Evolutionary conservation across 2,329 filamentous ascomycete genomes (phyloP).

Genomic region (Aurifilum marmelostoma): DNA sequence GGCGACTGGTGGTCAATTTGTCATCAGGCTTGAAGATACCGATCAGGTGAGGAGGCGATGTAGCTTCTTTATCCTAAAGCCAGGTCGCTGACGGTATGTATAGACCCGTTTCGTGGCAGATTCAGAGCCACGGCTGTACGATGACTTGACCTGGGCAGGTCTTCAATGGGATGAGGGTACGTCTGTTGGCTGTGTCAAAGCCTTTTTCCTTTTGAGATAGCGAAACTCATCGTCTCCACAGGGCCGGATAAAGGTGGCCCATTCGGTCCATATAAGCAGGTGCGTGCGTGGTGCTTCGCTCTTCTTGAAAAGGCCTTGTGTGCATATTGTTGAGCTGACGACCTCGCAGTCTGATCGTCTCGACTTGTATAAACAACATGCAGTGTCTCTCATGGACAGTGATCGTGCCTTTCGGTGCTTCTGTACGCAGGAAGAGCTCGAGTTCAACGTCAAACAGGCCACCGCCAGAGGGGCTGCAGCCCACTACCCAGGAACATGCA

Average conservation of each 20-base stretch:
- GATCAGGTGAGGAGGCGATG: slow-evolving; percentile 59
- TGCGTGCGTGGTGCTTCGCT: slow-evolving; percentile 41
- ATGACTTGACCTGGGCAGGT: slow-evolving; percentile 86
- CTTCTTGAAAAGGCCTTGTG: slow-evolving; percentile 18
- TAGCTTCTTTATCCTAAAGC: not conserved
- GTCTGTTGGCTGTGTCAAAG: not conserved
- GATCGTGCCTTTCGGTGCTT: slow-evolving; percentile 92
- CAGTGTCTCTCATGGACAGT: slow-evolving; percentile 66
- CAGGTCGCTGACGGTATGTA: slow-evolving; percentile 37
- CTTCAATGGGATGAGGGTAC: slow-evolving; percentile 82
- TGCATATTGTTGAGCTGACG: slow-evolving; percentile 11
- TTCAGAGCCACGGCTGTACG: slow-evolving; percentile 75
- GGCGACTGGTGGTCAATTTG: slow-evolving; percentile 84
- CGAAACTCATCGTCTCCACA: not conserved
- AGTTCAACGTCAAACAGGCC: slow-evolving; percentile 52
- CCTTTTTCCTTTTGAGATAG: not conserved
- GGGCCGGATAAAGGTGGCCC: slow-evolving; percentile 81
- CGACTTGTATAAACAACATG: slow-evolving; percentile 71
- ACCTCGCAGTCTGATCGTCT: slow-evolving; percentile 74
- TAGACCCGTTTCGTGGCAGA: slow-evolving; percentile 74
- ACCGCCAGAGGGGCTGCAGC: slow-evolving; percentile 41
- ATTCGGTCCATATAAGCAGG: slow-evolving; percentile 78
- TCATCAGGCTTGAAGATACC: slow-evolving; percentile 92
- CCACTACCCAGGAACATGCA: slow-evolving; percentile 68
- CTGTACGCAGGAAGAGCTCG: slow-evolving; percentile 70